Base-by-base conservation (phyloP, 768 basidiomycete species). In the Termitomyces sp. region DNA sequence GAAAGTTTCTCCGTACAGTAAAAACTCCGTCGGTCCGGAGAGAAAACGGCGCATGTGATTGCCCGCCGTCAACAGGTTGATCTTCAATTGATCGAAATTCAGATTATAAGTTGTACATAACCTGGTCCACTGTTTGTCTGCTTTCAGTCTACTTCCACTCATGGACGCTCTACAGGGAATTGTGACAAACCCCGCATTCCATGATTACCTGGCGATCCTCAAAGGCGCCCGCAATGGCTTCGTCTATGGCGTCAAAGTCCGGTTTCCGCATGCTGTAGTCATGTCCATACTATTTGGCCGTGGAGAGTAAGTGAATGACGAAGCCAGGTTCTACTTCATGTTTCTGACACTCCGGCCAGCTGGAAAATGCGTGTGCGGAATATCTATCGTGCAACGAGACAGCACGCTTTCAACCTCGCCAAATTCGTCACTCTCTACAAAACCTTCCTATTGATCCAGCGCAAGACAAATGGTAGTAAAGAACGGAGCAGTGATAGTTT, bases 361-460 rank as follows among this genome's bases (percentile, higher is more conserved):
- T 90, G 89, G 89, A 73, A 75, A 65, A 66, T 81, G n/a, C 84
- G 92, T 23, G 63, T 82, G 23, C 75, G 72, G 48, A 71, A 80
- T 55, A 93, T 99, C 59, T 89, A 83, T 69, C 81, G 80, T 32
- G 88, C 95, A 14, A 98, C 97, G 3, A 89, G 83, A 67, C 88
- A 91, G 54, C 96, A 98, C 71, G 91, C 94, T 11, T 67, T 88
- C 59, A 97, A 95, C 68, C 83, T 99, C 28, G 92, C 93, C 41
- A 90, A 91, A 72, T 99, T 98, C 66, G 97, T 97, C 34, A 81
- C 94, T 11, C 69, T 97, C 43, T 98, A 98, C 85, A 99, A 98
- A 78, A 73, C 83, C 8, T 69, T 92, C 41, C 71, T 98, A 52
- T 73, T 98, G 34, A 59, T 96, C 14, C 97, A 98, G 76, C 84